A percentile compares a stretch with the other conserved stretches of the same genome.
phyloP scores from a whole-genome alignment of 805 yeast species.

The Candida takata region DNA sequence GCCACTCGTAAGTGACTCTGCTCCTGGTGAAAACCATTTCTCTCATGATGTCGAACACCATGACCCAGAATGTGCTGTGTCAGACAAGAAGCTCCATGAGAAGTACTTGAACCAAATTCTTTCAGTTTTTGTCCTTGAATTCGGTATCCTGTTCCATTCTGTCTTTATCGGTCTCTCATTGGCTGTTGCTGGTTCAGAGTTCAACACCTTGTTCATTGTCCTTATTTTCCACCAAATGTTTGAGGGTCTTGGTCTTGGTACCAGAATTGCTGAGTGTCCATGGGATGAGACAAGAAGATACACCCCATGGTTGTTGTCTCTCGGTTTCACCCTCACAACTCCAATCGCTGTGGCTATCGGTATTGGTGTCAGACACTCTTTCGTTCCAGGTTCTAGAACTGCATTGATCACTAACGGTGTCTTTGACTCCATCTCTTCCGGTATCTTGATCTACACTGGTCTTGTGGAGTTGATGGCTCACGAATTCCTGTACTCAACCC shows the following conservation, averaged over 20 bases:
- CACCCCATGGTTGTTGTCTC: constrained; percentile 55
- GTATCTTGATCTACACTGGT: constrained; percentile 72
- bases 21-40: constrained; percentile 32
- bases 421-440: constrained; percentile 71
- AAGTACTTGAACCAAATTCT: constrained; percentile 50
- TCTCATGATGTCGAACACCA: constrained; percentile 36
- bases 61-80: constrained; percentile 39
- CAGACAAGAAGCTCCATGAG: constrained; percentile 31
- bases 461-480: constrained; percentile 75
- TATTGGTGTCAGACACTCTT: constrained; percentile 59
- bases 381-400: constrained; percentile 49
- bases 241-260: constrained; percentile 82
- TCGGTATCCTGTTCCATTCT: constrained; percentile 79
- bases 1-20: background rate
- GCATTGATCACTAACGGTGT: constrained; percentile 64
- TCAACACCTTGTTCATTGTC: constrained; percentile 64
- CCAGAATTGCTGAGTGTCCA: constrained; percentile 55
- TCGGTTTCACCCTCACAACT: constrained; percentile 48
- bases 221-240: constrained; percentile 70
- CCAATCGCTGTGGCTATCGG: constrained; percentile 79
- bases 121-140: constrained; percentile 56
- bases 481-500: constrained; percentile 57
- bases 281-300: constrained; percentile 29
- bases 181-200: constrained; percentile 74
- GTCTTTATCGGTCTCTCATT: constrained; percentile 73